These are phyloP conservation scores for Tetrahymena borealis DNA, from an alignment of 73 alveolate genomes.

Conservation along the genomic window DNA sequence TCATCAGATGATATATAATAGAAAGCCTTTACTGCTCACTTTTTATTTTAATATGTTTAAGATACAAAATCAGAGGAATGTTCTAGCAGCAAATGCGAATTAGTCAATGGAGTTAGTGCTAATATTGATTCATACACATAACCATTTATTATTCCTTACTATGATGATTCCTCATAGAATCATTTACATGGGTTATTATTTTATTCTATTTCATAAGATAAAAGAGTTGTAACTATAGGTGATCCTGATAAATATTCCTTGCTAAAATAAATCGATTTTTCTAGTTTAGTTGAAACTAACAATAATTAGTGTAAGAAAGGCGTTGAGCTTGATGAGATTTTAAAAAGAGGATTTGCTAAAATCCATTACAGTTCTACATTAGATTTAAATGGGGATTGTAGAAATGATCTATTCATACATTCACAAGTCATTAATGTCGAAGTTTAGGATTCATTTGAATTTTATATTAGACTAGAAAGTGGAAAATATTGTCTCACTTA, in stretches of 20 bases:
- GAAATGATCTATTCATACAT: background rate
- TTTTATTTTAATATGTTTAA: background rate
- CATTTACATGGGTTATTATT: background rate
- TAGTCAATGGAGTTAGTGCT: background rate
- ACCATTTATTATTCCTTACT: background rate
- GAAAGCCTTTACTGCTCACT: background rate
- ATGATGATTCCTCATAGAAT: background rate
- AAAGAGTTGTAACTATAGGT: background rate
- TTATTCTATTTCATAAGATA: background rate
- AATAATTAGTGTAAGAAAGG: background rate
- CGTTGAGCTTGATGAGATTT: background rate
- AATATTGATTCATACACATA: background rate
- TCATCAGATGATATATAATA: background rate
- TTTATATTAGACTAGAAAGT: background rate
- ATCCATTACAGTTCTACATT: background rate
- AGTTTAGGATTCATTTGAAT: background rate
- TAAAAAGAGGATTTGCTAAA: background rate
- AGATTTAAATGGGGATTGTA: background rate
- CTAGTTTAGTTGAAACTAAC: background rate
- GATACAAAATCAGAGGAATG: background rate
- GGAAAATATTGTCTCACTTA: background rate
- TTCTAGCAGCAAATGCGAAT: background rate
- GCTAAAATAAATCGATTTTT: background rate
- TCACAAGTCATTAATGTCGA: background rate
- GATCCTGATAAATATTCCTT: background rate